Percentiles rank a stretch among this genome's conserved stretches.
phyloP scores from a whole-genome alignment of 306 rosid species.

The Trifolium subterraneum region DNA sequence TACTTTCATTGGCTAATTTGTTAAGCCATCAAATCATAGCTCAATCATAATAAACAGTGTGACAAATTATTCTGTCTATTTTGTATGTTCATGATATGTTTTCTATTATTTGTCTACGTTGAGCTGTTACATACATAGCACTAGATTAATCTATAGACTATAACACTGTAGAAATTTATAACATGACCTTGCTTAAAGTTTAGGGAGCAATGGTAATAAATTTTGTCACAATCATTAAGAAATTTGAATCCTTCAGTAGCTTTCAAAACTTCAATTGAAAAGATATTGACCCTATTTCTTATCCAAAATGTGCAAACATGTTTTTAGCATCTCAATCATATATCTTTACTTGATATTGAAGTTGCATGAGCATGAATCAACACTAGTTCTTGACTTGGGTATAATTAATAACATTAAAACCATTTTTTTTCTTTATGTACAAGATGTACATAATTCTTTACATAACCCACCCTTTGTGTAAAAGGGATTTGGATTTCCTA shows the following conservation, averaged over 20 bases:
- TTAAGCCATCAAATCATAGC: conserved; percentile 21
- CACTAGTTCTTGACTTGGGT: too few relatives aligned
- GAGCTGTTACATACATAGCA: neutral
- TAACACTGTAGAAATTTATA: conserved; percentile 11
- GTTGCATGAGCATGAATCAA: neutral
- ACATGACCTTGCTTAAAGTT: conserved; percentile 45
- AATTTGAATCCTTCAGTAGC: conserved; percentile 29
- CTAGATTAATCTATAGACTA: conserved; percentile 13
- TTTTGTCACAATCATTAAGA: conserved; percentile 31
- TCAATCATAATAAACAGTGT: conserved; percentile 41
- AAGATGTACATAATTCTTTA: too few relatives aligned
- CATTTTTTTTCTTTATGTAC: too few relatives aligned
- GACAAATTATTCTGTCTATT: conserved; percentile 26
- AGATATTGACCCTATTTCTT: conserved; percentile 23
- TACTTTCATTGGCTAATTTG: neutral
- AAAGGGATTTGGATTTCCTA: too few relatives aligned
- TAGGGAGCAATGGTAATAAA: conserved; percentile 44
- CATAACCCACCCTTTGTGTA: too few relatives aligned
- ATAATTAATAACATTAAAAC: too few relatives aligned
- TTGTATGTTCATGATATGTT: conserved; percentile 39
- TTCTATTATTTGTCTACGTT: conserved; percentile 42
- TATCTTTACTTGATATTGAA: conserved; percentile 15
- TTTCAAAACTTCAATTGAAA: conserved; percentile 41
- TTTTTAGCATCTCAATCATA: conserved; percentile 21
- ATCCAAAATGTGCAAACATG: conserved; percentile 22